Evolutionary conservation across 805 yeast genomes (phyloP).

Genomic region (Soucietia sequanensis): DNA sequence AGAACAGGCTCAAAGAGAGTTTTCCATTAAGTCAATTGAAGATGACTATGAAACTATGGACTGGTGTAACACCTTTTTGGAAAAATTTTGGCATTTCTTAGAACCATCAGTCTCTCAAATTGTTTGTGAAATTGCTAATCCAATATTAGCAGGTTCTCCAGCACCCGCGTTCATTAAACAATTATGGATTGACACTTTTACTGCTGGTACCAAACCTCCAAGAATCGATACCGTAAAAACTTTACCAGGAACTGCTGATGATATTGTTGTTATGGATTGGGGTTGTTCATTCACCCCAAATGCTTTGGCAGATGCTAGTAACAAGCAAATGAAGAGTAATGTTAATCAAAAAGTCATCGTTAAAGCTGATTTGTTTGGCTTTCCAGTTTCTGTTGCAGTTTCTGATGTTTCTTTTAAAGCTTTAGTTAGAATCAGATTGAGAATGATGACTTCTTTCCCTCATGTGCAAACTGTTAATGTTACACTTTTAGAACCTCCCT

Average conservation of each 20-base stretch:
- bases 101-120: slow-evolving; percentile 89
- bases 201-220: slow-evolving; percentile 95
- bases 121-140: slow-evolving; percentile 83
- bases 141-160: slow-evolving; percentile 72
- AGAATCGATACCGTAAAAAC: slow-evolving; percentile 89
- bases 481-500: slow-evolving; percentile 81
- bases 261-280: slow-evolving; percentile 98
- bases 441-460: slow-evolving; percentile 89
- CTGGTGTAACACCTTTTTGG: slow-evolving; percentile 88
- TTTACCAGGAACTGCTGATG: slow-evolving; percentile 83
- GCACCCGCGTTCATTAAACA: slow-evolving; percentile 81
- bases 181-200: slow-evolving; percentile 83
- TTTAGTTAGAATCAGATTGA: slow-evolving; percentile 73
- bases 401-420: slow-evolving; percentile 78
- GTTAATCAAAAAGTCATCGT: slow-evolving; percentile 81
- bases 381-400: slow-evolving; percentile 75
- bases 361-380: slow-evolving; percentile 78
- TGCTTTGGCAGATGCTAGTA: slow-evolving; percentile 77
- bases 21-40: slow-evolving; percentile 77
- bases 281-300: slow-evolving; percentile 90
- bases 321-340: slow-evolving; percentile 78
- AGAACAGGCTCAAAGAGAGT: slow-evolving; percentile 82
- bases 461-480: slow-evolving; percentile 90
- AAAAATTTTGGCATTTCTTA: slow-evolving; percentile 86
- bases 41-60: slow-evolving; percentile 91